These are phyloP conservation scores for Leccinum boreale DNA, from an alignment of 768 basidiomycete genomes.

Conservation along the genomic window DNA sequence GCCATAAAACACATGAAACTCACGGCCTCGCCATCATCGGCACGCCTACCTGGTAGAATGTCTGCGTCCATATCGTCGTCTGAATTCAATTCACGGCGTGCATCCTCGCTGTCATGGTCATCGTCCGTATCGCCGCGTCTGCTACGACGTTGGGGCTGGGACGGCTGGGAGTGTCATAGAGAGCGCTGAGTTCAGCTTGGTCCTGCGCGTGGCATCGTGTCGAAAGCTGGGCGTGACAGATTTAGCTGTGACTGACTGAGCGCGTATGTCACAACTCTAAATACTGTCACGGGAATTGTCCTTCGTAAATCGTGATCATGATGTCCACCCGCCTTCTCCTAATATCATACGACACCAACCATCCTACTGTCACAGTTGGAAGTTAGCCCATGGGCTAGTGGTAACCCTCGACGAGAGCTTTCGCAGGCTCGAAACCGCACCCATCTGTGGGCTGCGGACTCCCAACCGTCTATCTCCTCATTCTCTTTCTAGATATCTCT, in stretches of 20 bases:
- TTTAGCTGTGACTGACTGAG: too few relatives aligned
- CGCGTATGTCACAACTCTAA: too few relatives aligned
- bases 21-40: constrained; percentile 19
- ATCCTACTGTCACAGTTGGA: too few relatives aligned
- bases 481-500: constrained; percentile 11
- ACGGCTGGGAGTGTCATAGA: constrained; percentile 38
- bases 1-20: not conserved
- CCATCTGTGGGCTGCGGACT: too few relatives aligned
- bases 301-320: too few relatives aligned
- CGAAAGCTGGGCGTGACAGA: too few relatives aligned
- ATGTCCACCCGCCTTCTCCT: too few relatives aligned
- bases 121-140: constrained; percentile 27
- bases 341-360: too few relatives aligned
- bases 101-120: constrained; percentile 36
- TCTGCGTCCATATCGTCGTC: constrained; percentile 33
- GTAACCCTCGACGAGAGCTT: too few relatives aligned
- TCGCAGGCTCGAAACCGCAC: too few relatives aligned
- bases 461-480: constrained; percentile 1
- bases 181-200: constrained; percentile 41
- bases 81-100: constrained; percentile 15
- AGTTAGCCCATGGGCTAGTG: too few relatives aligned
- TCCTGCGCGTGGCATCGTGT: constrained; percentile 35
- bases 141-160: constrained; percentile 28
- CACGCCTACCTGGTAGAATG: constrained; percentile 26
- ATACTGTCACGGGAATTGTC: too few relatives aligned